Evolutionary conservation across 805 yeast species (phyloP), one percentile per base, ranked within the genome.

Genomic region (Saccharomycopsis oosterbeekiorum): DNA sequence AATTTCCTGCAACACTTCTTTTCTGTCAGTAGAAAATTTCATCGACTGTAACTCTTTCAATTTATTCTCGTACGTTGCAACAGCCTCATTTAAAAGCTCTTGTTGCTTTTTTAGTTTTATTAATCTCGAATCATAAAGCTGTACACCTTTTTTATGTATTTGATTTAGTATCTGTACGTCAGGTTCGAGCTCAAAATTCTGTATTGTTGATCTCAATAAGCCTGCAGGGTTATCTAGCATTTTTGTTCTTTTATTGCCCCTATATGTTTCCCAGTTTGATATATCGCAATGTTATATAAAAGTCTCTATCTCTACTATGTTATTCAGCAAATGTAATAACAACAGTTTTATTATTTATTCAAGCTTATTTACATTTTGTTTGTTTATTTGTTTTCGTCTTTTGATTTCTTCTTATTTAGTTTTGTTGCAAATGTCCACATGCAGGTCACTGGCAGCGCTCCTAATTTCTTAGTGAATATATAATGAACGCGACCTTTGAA

Each of bases 141-240:
- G 62, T 17, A 65, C 62, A 15, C 78, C 67, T 57, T 74, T 71
- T 14, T 73, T 78, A 10, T 76, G 75, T 19, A 80, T 78, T 42
- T 80, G 68, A 55, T 78, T 78, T 1, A 82, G 67, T 1, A 79
- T 75, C 34, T 72, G 73, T 43, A 82, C 65, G 64, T 83, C 86
- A 0, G 81, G 79, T 64, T 79, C 79, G 5, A 81, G 76, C 62
- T 81, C 82, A 59, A 80, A 78, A n/a, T 76, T 76, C 47, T 78
- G 81, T 3, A 76, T 72, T 1, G 82, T 75, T 37, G 76, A 73
- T 59, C 74, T 71, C 21, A 80, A 68, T 37, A 80, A 67, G 36
- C 64, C 57, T n/a, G 62, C 24, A 9, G 59, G 60, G 41, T 61
- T 55, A 36, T 63, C 56, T 17, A 62, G 21, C 62, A 60, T 62